phyloP scores from a whole-genome alignment of 1,284 basidiomycete genomes.

The Stereum hirsutum region DNA sequence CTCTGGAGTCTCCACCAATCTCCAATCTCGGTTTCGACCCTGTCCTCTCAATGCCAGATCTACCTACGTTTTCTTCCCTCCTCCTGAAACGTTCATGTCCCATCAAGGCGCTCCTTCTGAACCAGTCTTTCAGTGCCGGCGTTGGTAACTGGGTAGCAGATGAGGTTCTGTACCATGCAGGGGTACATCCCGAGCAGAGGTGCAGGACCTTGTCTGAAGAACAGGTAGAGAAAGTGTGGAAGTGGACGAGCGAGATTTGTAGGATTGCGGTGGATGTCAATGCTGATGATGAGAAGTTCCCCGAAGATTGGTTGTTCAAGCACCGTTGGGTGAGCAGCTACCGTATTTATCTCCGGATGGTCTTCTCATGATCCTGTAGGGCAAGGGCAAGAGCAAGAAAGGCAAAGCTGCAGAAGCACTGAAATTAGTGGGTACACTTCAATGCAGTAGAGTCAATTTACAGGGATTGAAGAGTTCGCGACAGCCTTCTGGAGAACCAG shows the following conservation, averaged over 20 bases:
- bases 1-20: constrained; percentile 59
- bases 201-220: constrained; percentile 45
- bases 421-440: constrained; percentile 33
- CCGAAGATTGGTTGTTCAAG: constrained; percentile 63
- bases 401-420: constrained; percentile 31
- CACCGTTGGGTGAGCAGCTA: constrained; percentile 52
- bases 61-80: constrained; percentile 43
- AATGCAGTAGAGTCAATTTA: constrained; percentile 4
- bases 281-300: constrained; percentile 67
- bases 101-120: constrained; percentile 72
- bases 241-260: constrained; percentile 52
- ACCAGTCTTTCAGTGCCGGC: constrained; percentile 77
- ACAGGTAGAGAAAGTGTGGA: constrained; percentile 47
- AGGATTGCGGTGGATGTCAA: constrained; percentile 59
- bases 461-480: not conserved
- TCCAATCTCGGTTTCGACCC: constrained; percentile 74
- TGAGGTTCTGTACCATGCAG: constrained; percentile 74
- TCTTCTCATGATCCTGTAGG: constrained; percentile 4
- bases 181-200: constrained; percentile 69
- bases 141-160: constrained; percentile 87
- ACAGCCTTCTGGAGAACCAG: constrained; percentile 62
- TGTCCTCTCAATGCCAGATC: constrained; percentile 59
- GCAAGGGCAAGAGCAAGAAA: constrained; percentile 74
- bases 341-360: not conserved
- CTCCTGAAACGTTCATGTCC: constrained; percentile 58